Conservation (phyloP, 139 green algal species). For the Eudorina sp. region DNA sequence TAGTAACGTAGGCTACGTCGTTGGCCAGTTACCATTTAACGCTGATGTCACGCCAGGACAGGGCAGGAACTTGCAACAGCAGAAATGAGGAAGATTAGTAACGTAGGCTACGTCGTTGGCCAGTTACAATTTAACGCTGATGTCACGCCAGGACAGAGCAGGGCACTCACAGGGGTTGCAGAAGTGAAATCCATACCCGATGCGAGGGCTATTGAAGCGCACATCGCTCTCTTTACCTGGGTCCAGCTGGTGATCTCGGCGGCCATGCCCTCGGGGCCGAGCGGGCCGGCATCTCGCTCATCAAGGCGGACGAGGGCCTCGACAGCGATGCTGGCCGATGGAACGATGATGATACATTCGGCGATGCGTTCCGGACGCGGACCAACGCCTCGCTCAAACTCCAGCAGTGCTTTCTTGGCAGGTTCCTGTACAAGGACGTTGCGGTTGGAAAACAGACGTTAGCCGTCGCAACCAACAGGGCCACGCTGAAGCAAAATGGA, state of each 20-base stretch:
- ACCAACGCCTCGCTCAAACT: conserved; percentile 52
- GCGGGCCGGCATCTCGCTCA: background rate
- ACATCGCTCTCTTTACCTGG: conserved; percentile 59
- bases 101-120: no score
- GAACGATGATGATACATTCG: conserved; percentile 61
- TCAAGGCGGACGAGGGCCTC: conserved; percentile 68
- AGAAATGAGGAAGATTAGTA: no score
- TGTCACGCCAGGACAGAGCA: no score
- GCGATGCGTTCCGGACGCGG: conserved; percentile 51
- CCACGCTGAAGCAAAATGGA: background rate
- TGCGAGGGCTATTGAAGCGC: no score
- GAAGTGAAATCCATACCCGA: no score
- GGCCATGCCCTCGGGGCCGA: background rate
- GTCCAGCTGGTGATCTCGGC: conserved; percentile 60
- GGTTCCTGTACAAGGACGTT: conserved; percentile 48
- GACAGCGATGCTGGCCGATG: conserved; percentile 37
- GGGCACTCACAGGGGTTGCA: no score
- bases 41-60: no score
- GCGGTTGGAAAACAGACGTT: background rate
- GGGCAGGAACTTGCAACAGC: no score
- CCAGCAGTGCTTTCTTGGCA: conserved; percentile 58
- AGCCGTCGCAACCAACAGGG: no score
- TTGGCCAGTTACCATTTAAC: background rate
- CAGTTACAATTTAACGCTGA: background rate
- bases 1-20: no score